Evolutionary conservation across 306 rosid species (phyloP), one percentile per base, ranked within the genome.

Genomic region (Inga leiocalycina): DNA sequence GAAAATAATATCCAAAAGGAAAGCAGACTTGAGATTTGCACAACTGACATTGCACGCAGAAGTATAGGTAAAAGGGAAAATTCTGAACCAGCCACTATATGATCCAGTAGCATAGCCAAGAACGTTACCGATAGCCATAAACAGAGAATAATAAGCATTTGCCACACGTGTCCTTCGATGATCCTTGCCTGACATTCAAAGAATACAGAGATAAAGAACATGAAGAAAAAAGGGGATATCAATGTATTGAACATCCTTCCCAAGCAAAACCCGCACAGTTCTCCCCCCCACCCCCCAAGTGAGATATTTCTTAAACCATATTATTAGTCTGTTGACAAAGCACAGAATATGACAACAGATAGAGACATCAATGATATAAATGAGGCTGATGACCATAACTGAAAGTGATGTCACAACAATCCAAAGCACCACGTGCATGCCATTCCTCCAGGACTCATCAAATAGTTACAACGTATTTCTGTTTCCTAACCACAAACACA

Each of bases 1-100:
- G 87, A 89, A 93, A 80, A 51, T 78, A 71, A 91, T 65, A 80
- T 92, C 96, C 17, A 96, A 79, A 57, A 84, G 10, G 92, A 95
- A 95, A 70, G 99, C 98, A 74, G 99, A 93, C 91, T 95, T 95
- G 89, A 95, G 97, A 89, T 95, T 95, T 80, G 99, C 99, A 84
- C 99, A 95, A 71, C 92, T 92, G 71, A 86, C 76, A 71, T 83
- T 81, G 89, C 98, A 95, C 4, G 94, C 97, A 48, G 91, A 27
- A 71, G 92, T 91, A 77, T 45, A 81, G 37, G 97, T 90, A 83
- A 93, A 95, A 66, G 94, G 71, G 54, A 96, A 91, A 84, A 96
- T 70, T 89, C 84, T 93, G 89, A 76, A 90, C 98, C 96, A 96
- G 88, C 97, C 90, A 87, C 94, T 92, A 82, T 85, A 90, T 10